Evolutionary conservation across 192 early-diverging fungal genomes (phyloP).

Genomic region (Coemansia sp.): DNA sequence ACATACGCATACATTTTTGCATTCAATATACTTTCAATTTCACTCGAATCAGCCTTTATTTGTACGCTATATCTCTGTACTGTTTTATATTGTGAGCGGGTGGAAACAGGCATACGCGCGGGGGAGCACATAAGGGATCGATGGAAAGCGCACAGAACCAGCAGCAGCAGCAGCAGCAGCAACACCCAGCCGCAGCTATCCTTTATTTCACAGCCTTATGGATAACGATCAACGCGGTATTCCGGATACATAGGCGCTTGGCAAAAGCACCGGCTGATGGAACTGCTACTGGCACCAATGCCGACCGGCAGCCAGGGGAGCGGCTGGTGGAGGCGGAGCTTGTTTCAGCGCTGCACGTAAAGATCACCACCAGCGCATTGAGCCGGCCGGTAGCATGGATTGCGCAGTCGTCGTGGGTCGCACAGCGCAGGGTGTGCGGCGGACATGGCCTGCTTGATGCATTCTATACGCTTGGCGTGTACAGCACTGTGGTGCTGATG

Average conservation of each 20-base stretch:
- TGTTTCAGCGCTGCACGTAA: conserved; percentile 42
- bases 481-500: conserved; percentile 22
- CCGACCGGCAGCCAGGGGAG: not conserved
- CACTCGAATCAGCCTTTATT: not conserved
- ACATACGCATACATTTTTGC: no score
- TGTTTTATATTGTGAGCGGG: not conserved
- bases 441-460: conserved; percentile 7
- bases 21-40: not conserved
- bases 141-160: not conserved
- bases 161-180: no score
- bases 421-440: not conserved
- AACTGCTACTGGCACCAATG: not conserved
- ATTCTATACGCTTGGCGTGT: conserved; percentile 19
- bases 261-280: not conserved
- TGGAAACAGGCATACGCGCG: no score
- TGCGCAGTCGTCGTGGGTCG: not conserved
- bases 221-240: conserved; percentile 16
- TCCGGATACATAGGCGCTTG: not conserved
- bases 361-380: conserved; percentile 15
- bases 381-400: conserved; percentile 5
- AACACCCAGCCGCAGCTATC: conserved; percentile 10
- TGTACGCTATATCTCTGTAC: not conserved
- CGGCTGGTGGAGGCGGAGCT: conserved; percentile 13
- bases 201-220: conserved; percentile 16
- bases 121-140: no score